Conservation (phyloP, 83 land plant species). For the Picea abies region DNA sequence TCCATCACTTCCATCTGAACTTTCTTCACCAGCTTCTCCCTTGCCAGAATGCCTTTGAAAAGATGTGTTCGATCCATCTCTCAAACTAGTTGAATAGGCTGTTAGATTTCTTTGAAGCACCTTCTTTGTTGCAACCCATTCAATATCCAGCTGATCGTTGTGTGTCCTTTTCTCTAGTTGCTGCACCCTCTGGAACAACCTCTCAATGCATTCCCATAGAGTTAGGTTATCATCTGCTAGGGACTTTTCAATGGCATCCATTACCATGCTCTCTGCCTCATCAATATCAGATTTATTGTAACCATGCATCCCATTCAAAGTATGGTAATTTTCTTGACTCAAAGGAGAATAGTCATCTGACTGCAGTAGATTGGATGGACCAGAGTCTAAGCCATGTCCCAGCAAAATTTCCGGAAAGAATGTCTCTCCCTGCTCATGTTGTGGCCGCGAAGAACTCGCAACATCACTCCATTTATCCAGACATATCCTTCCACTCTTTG, state of each 20-base stretch:
- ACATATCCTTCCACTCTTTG: neutral
- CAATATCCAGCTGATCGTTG: neutral
- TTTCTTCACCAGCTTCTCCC: neutral
- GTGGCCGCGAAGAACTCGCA: neutral
- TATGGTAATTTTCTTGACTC: neutral
- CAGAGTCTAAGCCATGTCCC: neutral
- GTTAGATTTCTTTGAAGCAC: neutral
- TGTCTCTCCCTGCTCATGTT: neutral
- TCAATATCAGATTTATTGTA: neutral
- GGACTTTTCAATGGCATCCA: neutral
- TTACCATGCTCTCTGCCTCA: neutral
- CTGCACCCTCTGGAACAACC: constrained; percentile 4
- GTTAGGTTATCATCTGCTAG: neutral
- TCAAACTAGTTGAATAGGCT: neutral
- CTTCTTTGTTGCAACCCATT: neutral
- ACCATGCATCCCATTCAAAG: neutral
- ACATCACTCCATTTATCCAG: constrained; percentile 3
- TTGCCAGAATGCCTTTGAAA: neutral
- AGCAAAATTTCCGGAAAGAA: neutral
- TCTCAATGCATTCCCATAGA: constrained; percentile 7
- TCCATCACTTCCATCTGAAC: neutral
- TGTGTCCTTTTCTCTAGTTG: constrained; percentile 11
- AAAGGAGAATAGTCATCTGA: neutral
- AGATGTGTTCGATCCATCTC: neutral
- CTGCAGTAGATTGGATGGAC: neutral